These are phyloP conservation scores for Scolecobasidium constrictum DNA, from an alignment of 2,329 filamentous ascomycete species.

Conservation along the genomic window DNA sequence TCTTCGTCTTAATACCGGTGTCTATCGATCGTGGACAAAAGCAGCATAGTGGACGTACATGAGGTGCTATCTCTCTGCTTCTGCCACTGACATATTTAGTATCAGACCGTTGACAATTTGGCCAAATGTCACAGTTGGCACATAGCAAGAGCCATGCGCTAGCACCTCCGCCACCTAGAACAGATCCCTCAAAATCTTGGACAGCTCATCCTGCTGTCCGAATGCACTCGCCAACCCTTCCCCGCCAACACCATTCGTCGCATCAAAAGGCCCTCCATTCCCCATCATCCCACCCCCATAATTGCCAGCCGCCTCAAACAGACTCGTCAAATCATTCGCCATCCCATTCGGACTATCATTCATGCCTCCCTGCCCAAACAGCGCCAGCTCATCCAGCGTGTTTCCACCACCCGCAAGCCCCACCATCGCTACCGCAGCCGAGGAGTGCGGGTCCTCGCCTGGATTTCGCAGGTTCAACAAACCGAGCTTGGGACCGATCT, in stretches of 20 bases:
- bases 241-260: conserved; percentile 30
- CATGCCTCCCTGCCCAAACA: conserved; percentile 31
- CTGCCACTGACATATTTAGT: no score
- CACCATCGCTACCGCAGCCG: conserved; percentile 55
- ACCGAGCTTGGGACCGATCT: conserved; percentile 60
- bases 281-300: conserved; percentile 14
- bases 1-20: no score
- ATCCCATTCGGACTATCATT: conserved; percentile 46
- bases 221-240: conserved; percentile 34
- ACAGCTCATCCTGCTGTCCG: conserved; percentile 48
- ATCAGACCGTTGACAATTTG: no score
- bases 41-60: no score
- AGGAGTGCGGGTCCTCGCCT: conserved; percentile 44
- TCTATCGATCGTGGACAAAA: no score
- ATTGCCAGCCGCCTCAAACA: conserved; percentile 53
- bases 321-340: conserved; percentile 50
- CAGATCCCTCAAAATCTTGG: conserved; percentile 47
- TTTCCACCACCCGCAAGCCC: conserved; percentile 54
- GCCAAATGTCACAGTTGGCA: no score
- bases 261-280: conserved; percentile 31
- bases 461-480: conserved; percentile 39
- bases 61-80: no score
- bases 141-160: no score
- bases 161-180: conserved; percentile 34
- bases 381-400: conserved; percentile 44